A percentile compares a stretch with the other conserved stretches of the same genome.
Conservation (phyloP, 352 stramenopile species). For the Phytophthora idaei region DNA sequence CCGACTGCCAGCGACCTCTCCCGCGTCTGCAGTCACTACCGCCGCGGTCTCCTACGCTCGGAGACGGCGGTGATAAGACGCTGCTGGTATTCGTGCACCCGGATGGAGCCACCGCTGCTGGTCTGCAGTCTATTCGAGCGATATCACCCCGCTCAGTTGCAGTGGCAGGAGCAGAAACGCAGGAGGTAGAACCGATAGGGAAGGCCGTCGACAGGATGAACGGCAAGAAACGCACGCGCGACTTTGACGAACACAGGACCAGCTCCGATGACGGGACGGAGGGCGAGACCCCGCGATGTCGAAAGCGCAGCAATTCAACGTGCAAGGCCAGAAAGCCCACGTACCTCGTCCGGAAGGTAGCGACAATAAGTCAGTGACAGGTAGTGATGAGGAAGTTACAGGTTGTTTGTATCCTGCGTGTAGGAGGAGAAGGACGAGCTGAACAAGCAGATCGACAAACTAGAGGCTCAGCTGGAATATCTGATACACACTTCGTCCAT, state of each 20-base stretch:
- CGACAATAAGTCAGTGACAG: not conserved
- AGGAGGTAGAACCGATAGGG: conserved; percentile 1
- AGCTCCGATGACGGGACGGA: conserved; percentile 26
- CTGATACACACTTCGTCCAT: conserved; percentile 30
- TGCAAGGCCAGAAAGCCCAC: conserved; percentile 46
- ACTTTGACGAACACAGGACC: conserved; percentile 20
- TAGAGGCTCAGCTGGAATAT: conserved; percentile 46
- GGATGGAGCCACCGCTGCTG: not conserved
- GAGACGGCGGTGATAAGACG: conserved; percentile 12
- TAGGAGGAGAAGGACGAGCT: conserved; percentile 52
- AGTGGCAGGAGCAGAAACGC: conserved; percentile 1
- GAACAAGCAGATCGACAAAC: conserved; percentile 40
- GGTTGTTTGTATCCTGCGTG: not conserved
- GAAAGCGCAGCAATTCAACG: conserved; percentile 33
- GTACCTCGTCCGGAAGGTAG: conserved; percentile 53
- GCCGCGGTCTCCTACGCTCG: conserved; percentile 8
- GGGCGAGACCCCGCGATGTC: conserved; percentile 4
- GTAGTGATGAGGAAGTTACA: not conserved
- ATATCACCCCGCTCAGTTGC: conserved; percentile 22
- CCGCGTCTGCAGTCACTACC: conserved; percentile 24
- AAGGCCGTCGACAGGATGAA: not conserved
- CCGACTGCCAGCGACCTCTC: conserved; percentile 19
- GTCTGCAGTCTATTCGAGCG: not conserved
- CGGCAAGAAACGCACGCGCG: conserved; percentile 14
- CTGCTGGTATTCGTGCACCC: conserved; percentile 28